Percentiles rank a stretch among this genome's conserved stretches.
phyloP scores from a whole-genome alignment of 2,329 filamentous ascomycete genomes.

The Colletotrichum tabaci region DNA sequence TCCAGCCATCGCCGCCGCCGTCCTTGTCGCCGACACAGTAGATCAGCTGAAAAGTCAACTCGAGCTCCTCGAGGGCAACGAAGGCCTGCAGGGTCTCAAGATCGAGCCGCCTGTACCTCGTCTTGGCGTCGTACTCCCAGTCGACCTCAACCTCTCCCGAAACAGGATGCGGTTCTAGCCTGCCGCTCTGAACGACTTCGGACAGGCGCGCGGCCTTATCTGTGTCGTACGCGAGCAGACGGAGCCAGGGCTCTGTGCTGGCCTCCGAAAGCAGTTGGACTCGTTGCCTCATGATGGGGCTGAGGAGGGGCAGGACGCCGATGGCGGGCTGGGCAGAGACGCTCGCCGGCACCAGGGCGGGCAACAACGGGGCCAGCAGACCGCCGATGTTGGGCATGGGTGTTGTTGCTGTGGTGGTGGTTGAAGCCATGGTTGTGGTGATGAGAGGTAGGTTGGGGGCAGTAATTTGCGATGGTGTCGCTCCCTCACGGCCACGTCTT shows the following conservation, averaged over 20 bases:
- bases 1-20: conserved; percentile 76
- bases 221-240: conserved; percentile 78
- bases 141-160: conserved; percentile 86
- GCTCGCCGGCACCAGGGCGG: conserved; percentile 72
- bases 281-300: conserved; percentile 76
- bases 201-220: conserved; percentile 70
- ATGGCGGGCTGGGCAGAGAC: conserved; percentile 71
- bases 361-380: conserved; percentile 70
- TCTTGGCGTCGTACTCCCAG: conserved; percentile 74
- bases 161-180: conserved; percentile 84
- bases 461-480: background rate
- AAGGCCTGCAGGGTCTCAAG: conserved; percentile 81
- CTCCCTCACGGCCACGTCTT: conserved; percentile 6
- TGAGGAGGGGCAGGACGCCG: conserved; percentile 71
- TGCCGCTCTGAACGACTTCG: conserved; percentile 73
- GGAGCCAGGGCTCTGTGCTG: conserved; percentile 78
- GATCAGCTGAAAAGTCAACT: conserved; percentile 75
- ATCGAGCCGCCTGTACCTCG: conserved; percentile 78
- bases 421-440: conserved; percentile 47
- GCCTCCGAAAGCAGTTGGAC: conserved; percentile 75
- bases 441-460: background rate
- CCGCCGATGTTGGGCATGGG: conserved; percentile 56
- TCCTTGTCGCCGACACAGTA: conserved; percentile 78
- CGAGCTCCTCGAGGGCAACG: conserved; percentile 73
- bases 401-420: conserved; percentile 43